These are phyloP conservation scores for Epichloe festucae DNA, from an alignment of 2,329 filamentous ascomycete genomes.

Conservation along the genomic window DNA sequence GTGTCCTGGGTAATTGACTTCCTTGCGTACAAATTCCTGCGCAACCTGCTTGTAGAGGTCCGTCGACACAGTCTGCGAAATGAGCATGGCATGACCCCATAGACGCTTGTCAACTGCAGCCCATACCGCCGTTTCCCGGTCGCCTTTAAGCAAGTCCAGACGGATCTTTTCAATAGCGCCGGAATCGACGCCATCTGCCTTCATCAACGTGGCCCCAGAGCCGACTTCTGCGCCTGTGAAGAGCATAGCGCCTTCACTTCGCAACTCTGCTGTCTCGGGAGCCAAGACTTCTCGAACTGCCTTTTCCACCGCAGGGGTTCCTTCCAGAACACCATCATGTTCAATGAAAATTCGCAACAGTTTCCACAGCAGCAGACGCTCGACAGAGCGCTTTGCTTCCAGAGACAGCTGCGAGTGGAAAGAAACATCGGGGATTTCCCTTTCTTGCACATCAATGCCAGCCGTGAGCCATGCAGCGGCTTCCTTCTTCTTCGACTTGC, in stretches of 20 bases:
- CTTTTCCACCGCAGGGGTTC: slow-evolving; percentile 55
- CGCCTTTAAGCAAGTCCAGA: slow-evolving; percentile 60
- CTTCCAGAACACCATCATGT: slow-evolving; percentile 71
- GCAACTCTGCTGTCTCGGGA: slow-evolving; percentile 29
- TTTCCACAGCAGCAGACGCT: slow-evolving; percentile 80
- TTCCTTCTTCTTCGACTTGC: slow-evolving; percentile 94
- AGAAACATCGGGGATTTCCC: slow-evolving; percentile 34
- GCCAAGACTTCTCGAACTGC: slow-evolving; percentile 64
- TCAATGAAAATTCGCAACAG: slow-evolving; percentile 72
- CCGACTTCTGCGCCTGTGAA: slow-evolving; percentile 14
- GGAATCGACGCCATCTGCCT: slow-evolving; percentile 56
- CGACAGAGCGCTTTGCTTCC: slow-evolving; percentile 59
- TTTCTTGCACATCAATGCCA: slow-evolving; percentile 64
- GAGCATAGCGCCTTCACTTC: slow-evolving; percentile 8
- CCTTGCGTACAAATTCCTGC: slow-evolving; percentile 89
- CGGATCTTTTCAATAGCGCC: slow-evolving; percentile 60
- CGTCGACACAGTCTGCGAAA: slow-evolving; percentile 64
- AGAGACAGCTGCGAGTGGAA: slow-evolving; percentile 39
- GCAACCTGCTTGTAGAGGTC: slow-evolving; percentile 86
- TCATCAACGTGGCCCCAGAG: slow-evolving; percentile 24
- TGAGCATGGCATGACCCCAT: slow-evolving; percentile 92
- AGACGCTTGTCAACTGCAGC: slow-evolving; percentile 81
- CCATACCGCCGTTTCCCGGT: slow-evolving; percentile 88
- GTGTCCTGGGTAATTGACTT: slow-evolving; percentile 70
- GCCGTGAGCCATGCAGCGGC: slow-evolving; percentile 64